Percentiles rank a stretch among this genome's conserved stretches.
phyloP scores from a whole-genome alignment of 2,329 filamentous ascomycete species.

The Tolypocladium endophyticum region DNA sequence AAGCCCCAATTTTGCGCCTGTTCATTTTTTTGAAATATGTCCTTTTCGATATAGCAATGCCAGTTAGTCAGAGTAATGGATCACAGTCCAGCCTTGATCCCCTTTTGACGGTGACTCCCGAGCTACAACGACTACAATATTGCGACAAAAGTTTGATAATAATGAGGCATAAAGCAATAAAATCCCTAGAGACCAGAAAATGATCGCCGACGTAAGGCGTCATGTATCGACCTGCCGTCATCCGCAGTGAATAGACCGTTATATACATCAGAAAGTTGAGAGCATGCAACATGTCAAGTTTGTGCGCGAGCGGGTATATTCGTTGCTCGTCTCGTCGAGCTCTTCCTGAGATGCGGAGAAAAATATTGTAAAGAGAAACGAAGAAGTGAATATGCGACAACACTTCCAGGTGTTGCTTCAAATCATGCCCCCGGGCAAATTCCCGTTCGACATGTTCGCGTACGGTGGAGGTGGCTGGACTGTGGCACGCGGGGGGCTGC shows the following conservation, averaged over 20 bases:
- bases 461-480: slow-evolving; percentile 15
- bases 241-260: slow-evolving; percentile 2
- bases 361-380: not conserved
- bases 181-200: slow-evolving; percentile 3
- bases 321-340: slow-evolving; percentile 1
- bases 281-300: not conserved
- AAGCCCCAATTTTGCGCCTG: slow-evolving; percentile 4
- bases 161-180: not conserved
- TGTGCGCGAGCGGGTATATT: not conserved
- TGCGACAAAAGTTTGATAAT: not conserved
- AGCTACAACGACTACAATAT: not conserved
- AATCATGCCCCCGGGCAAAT: slow-evolving; percentile 35
- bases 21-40: slow-evolving; percentile 2
- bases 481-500: slow-evolving; percentile 14
- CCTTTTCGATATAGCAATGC: slow-evolving; percentile 3
- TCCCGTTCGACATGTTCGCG: slow-evolving; percentile 17
- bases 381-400: not conserved
- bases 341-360: not conserved
- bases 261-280: slow-evolving; percentile 2
- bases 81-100: slow-evolving; percentile 20
- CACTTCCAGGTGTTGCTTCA: slow-evolving; percentile 12
- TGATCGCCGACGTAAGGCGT: not conserved
- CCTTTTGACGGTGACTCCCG: not conserved
- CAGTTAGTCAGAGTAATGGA: slow-evolving; percentile 11
- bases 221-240: not conserved